These are phyloP conservation scores for Noccaea bulbosa DNA, from an alignment of 345 rosid genomes.

Conservation along the genomic window DNA sequence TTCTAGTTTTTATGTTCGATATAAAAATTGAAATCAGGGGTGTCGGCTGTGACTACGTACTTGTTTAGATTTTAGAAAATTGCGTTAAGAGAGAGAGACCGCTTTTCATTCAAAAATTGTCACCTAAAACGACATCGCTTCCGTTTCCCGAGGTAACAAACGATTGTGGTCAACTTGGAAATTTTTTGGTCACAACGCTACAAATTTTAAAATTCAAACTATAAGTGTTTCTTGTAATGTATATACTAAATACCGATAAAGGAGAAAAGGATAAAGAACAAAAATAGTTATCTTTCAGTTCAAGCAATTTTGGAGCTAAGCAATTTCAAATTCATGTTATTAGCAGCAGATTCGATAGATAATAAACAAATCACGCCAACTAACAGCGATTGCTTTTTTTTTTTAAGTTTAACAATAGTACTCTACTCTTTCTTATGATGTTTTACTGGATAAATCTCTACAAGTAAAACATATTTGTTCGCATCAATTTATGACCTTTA, in stretches of 20 bases:
- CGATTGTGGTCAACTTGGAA: constrained; percentile 12
- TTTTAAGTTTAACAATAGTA: not conserved
- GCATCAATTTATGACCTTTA: not conserved
- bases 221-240: constrained; percentile 9
- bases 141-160: constrained; percentile 25
- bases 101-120: constrained; percentile 27
- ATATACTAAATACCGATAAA: constrained; percentile 19
- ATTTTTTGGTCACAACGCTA: constrained; percentile 27
- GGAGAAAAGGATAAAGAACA: constrained; percentile 28
- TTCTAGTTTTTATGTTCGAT: not conserved
- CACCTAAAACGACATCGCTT: constrained; percentile 9
- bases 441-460: not conserved
- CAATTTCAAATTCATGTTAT: constrained; percentile 30
- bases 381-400: not conserved
- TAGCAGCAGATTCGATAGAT: not conserved
- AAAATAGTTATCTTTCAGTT: constrained; percentile 25
- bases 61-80: constrained; percentile 24
- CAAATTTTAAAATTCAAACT: constrained; percentile 42
- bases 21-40: not conserved
- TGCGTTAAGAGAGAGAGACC: constrained; percentile 21
- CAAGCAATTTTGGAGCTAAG: constrained; percentile 27
- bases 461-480: not conserved
- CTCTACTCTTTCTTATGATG: not conserved
- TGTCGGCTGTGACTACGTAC: constrained; percentile 36
- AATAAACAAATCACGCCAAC: not conserved